Conservation (phyloP, 306 rosid species). For the Bauhinia variegata region DNA sequence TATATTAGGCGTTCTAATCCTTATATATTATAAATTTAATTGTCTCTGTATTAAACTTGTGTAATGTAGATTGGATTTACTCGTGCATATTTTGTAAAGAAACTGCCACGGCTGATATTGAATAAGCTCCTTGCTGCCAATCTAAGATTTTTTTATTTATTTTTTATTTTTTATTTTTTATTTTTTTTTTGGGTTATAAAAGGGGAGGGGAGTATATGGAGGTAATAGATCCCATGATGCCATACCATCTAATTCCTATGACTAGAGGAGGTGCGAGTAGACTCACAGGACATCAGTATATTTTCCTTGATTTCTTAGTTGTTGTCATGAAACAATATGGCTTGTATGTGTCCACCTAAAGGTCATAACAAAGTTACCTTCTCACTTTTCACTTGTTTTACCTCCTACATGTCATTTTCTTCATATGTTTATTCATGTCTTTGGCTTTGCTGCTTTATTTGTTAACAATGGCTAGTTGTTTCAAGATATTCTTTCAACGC, state of each 20-base stretch:
- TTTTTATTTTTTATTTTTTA: too few relatives aligned
- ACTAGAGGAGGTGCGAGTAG: too few relatives aligned
- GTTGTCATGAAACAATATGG: neutral
- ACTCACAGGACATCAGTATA: too few relatives aligned
- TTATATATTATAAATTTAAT: too few relatives aligned
- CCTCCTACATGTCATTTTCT: constrained; percentile 25
- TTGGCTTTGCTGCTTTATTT: constrained; percentile 35
- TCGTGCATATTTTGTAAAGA: constrained; percentile 21
- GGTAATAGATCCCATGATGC: too few relatives aligned
- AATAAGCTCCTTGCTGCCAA: constrained; percentile 30
- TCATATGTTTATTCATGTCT: constrained; percentile 3
- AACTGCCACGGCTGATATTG: constrained; percentile 1
- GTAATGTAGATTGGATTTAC: too few relatives aligned
- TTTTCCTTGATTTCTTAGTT: neutral
- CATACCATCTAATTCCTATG: too few relatives aligned
- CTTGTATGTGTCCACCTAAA: constrained; percentile 18
- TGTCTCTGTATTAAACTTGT: too few relatives aligned
- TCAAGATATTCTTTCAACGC: constrained; percentile 27
- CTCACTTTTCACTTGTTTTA: constrained; percentile 1
- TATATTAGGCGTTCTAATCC: too few relatives aligned
- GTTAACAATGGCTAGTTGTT: constrained; percentile 18
- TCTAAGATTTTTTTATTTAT: neutral
- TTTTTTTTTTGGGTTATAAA: too few relatives aligned
- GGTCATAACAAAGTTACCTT: neutral
- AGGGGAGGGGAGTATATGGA: too few relatives aligned